phyloP scores from a whole-genome alignment of 129 eudicot genomes.

The Artemisia argyi region DNA sequence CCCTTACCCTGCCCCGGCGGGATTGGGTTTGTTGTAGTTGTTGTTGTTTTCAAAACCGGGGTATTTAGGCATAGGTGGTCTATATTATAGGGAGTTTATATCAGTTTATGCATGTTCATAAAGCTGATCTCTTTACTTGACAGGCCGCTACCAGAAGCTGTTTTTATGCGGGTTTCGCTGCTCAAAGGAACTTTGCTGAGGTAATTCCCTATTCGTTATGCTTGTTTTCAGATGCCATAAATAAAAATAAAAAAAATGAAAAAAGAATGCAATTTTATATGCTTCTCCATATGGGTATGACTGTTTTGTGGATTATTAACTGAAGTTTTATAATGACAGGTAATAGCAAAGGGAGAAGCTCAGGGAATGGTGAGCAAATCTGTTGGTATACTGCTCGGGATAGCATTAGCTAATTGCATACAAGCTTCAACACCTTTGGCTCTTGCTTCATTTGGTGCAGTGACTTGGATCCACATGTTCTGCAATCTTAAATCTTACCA shows the following conservation, averaged over 20 bases:
- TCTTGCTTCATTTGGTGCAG: slow-evolving; percentile 69
- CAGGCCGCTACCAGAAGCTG: slow-evolving; percentile 98
- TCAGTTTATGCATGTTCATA: background rate
- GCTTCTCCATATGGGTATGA: no score
- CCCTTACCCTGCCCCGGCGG: no score
- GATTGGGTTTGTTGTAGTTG: no score
- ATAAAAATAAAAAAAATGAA: no score
- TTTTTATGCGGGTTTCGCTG: slow-evolving; percentile 95
- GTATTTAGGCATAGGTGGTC: slow-evolving; percentile 5
- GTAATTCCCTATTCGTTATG: slow-evolving; percentile 26
- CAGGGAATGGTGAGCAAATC: slow-evolving; percentile 99
- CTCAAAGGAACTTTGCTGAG: slow-evolving; percentile 95
- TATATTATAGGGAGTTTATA: slow-evolving; percentile 1
- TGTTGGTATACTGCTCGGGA: slow-evolving; percentile 80
- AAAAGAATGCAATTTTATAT: no score
- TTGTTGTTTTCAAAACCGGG: no score
- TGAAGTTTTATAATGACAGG: slow-evolving; percentile 45
- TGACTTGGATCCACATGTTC: slow-evolving; percentile 94
- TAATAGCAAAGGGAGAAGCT: slow-evolving; percentile 98
- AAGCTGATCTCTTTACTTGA: slow-evolving; percentile 14
- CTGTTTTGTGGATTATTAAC: background rate
- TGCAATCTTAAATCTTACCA: slow-evolving; percentile 97
- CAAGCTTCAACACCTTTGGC: slow-evolving; percentile 86
- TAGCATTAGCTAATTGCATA: slow-evolving; percentile 70
- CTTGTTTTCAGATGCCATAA: no score